Evolutionary conservation across 2,329 filamentous ascomycete species (phyloP), one percentile per base, ranked within the genome.

Genomic region (Trichoderma sp.): DNA sequence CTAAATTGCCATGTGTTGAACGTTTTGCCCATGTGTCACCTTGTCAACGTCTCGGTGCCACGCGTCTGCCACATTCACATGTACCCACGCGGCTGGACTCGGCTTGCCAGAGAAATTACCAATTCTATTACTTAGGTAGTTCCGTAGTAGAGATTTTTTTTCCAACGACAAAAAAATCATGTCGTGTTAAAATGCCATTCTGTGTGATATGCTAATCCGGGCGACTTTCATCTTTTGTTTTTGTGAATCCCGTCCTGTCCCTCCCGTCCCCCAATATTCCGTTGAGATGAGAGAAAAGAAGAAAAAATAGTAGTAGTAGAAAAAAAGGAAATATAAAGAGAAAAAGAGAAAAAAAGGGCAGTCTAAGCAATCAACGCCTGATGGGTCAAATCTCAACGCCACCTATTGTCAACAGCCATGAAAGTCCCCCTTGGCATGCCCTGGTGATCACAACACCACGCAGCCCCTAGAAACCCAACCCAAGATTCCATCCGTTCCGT

Each of bases 281-380:
- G 33, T 63, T 33, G 50, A 69, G 4, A 35, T 12, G 24, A 38
- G 24, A 38, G 27, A 59, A 6, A 21, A 59, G 24, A 16, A 53
- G 60, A 27, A 16, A 3, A 41, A 64, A 24, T 33, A 27, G 4
- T 18, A 35, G 31, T 31, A 63, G 60, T 27, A 29, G 24, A 21
- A 18, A 21, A 21, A 9, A 3, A 31, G 21, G 4, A 50, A 27
- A 38, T 6, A 29, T 6, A 38, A 62, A 2, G 33, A 18, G 18
- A 38, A 35, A 56, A 31, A 3, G 1, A 12, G 7, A 63, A 27
- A 50, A 63, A 33, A 63, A 53, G 68, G 29, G 38, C 59, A 63
- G 59, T 72, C 56, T 63, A 63, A 72, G 68, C 68, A 72, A 63
- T 72, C 59, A 72, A 72, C 68, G 68, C 68, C 68, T 64, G 68